These are phyloP conservation scores for Trichoderma guizhouense DNA, from an alignment of 2,329 filamentous ascomycete genomes.

Conservation along the genomic window DNA sequence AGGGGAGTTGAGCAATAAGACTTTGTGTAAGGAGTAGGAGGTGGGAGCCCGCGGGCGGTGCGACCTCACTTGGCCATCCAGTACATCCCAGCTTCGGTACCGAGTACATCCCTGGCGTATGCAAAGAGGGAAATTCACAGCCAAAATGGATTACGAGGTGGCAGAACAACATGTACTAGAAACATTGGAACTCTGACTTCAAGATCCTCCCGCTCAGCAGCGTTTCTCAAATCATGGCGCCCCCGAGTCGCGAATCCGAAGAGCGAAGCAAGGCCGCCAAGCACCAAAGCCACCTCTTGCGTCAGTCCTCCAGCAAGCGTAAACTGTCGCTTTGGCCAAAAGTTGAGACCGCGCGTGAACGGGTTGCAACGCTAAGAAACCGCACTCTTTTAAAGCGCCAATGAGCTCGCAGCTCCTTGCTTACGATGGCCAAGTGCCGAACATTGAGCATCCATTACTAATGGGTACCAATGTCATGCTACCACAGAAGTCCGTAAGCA, in stretches of 20 bases:
- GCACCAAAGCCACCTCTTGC: constrained; percentile 13
- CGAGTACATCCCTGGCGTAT: background rate
- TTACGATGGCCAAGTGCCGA: background rate
- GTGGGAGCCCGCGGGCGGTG: background rate
- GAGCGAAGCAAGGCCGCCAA: background rate
- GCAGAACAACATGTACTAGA: background rate
- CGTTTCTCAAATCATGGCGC: background rate
- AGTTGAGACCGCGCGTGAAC: background rate
- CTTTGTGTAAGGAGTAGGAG: background rate
- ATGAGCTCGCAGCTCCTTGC: background rate
- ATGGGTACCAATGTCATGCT: background rate
- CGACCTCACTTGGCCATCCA: background rate
- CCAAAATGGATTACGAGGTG: background rate
- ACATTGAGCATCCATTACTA: background rate
- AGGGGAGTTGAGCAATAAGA: background rate
- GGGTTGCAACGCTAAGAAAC: background rate
- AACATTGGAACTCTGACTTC: background rate
- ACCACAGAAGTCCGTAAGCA: background rate
- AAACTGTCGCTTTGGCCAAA: background rate
- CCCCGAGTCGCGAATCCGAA: background rate
- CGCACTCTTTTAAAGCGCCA: background rate
- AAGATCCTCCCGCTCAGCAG: background rate
- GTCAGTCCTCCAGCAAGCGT: background rate
- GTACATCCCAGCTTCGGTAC: background rate
- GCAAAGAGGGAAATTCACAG: background rate